Evolutionary conservation across 257 asterid genomes (phyloP), one percentile per base, ranked within the genome.

Genomic region (Solanum ossicruentum): DNA sequence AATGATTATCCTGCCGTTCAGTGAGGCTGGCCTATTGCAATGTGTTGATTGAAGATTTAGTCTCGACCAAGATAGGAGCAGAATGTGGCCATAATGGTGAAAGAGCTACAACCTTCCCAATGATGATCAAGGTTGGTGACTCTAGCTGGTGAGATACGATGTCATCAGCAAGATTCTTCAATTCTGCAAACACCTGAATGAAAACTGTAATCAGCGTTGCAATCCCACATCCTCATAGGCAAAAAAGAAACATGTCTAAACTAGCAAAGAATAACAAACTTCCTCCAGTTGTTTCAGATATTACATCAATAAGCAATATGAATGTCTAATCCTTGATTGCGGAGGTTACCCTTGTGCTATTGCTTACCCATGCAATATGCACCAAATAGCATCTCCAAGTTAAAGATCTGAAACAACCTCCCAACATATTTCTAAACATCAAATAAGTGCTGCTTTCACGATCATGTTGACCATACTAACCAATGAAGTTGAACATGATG

Each of bases 81-180:
- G 93, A 85, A 85, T 90, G 84, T 6, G 90, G 91, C 98, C 99
- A 95, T 45, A 91, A 87, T 18, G 99, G 97, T 11, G 99, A 94
- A 82, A 95, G 94, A 56, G 94, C 90, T 17, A 95, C 99, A 16
- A 95, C 99, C 85, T 90, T 92, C 85, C 98, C 98, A 2, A 95
- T 92, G 85, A 95, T 89, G 79, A 95, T 91, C 84, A 95, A 87
- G 13, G 99, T 91, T 7, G 99, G 99, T 1, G 99, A 95, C 43
- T 91, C 92, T 43, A 95, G 89, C 88, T 90, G 91, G 69, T 91
- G 88, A 43, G 89, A 88, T 28, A 91, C 84, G 6, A 95, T 91
- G 63, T 92, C 93, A 60, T 91, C 89, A 7, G 97, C 90, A 49
- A 95, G 95, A 88, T 92, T 87, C 86, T 91, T 91, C 89, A 95